phyloP scores from a whole-genome alignment of 2,329 filamentous ascomycete genomes.

The Lasiodiplodia gonubiensis region DNA sequence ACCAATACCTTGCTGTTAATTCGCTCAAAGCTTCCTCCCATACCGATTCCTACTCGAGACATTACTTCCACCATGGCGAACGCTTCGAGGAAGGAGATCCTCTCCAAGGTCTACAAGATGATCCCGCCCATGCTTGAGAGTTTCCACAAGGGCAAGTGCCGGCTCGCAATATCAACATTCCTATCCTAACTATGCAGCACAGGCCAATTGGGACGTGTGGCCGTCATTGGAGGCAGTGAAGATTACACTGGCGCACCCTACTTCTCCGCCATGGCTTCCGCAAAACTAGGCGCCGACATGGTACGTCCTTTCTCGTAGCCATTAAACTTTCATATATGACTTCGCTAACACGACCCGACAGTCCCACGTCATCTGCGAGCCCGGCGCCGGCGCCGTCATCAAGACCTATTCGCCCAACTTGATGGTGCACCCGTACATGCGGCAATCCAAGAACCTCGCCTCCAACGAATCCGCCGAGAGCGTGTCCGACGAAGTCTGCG shows the following conservation, averaged over 20 bases:
- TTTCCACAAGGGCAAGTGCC: slow-evolving; percentile 84
- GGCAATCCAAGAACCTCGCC: slow-evolving; percentile 68
- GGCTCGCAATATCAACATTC: background rate
- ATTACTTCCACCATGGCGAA: slow-evolving; percentile 49
- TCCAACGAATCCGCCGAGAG: slow-evolving; percentile 63
- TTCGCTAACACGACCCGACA: slow-evolving; percentile 41
- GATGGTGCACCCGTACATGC: slow-evolving; percentile 97
- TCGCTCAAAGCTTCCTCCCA: background rate
- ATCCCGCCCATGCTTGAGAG: slow-evolving; percentile 92
- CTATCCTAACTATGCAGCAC: slow-evolving; percentile 32
- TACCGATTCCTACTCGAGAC: background rate
- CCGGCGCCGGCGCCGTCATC: slow-evolving; percentile 80
- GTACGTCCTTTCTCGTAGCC: slow-evolving; percentile 53
- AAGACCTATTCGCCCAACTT: slow-evolving; percentile 98
- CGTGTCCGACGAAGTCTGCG: slow-evolving; percentile 72
- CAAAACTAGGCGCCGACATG: slow-evolving; percentile 88
- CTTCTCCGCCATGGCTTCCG: slow-evolving; percentile 97
- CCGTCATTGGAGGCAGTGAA: slow-evolving; percentile 91
- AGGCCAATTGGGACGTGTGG: slow-evolving; percentile 92
- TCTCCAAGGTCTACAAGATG: slow-evolving; percentile 84
- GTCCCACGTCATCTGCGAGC: slow-evolving; percentile 96
- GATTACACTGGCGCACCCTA: slow-evolving; percentile 98
- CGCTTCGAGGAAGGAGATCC: slow-evolving; percentile 72
- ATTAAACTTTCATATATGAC: slow-evolving; percentile 17
- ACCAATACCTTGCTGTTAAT: background rate